Evolutionary conservation across 2,329 filamentous ascomycete species (phyloP).

Genomic region (Colletotrichum endophyticum): DNA sequence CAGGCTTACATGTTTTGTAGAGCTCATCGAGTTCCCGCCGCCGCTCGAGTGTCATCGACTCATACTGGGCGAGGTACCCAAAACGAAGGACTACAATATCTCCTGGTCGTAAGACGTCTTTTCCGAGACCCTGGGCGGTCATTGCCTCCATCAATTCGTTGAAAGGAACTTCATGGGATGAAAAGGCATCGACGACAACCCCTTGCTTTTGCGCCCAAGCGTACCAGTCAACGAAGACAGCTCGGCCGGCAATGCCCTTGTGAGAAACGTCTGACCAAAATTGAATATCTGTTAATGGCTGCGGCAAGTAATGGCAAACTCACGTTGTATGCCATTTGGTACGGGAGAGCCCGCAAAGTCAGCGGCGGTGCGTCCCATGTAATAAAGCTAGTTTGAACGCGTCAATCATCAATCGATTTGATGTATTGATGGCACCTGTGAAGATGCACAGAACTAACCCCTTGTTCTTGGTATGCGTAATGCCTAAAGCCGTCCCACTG

Average conservation of each 20-base stretch:
- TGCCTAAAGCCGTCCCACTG: constrained; percentile 28
- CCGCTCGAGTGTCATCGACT: constrained; percentile 17
- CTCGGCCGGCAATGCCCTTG: constrained; percentile 50
- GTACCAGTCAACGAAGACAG: constrained; percentile 57
- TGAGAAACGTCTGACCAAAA: not conserved
- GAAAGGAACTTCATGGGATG: constrained; percentile 23
- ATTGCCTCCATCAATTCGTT: constrained; percentile 16
- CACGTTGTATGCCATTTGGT: constrained; percentile 28
- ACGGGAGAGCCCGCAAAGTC: constrained; percentile 21
- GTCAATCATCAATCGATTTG: not conserved
- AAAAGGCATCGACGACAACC: constrained; percentile 19
- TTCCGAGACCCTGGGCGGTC: constrained; percentile 9
- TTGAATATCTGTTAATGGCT: not conserved
- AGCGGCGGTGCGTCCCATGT: constrained; percentile 25
- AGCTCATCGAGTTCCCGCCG: constrained; percentile 18
- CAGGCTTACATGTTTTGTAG: constrained; percentile 16
- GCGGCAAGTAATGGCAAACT: not conserved
- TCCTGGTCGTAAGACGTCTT: not conserved
- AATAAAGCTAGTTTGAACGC: constrained; percentile 21
- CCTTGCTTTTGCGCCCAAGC: constrained; percentile 46
- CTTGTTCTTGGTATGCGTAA: constrained; percentile 27
- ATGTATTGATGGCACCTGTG: not conserved
- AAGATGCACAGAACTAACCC: not conserved
- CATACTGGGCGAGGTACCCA: constrained; percentile 25
- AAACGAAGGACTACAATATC: constrained; percentile 25